phyloP scores from a whole-genome alignment of 1,284 basidiomycete species.

The Rhodotorula sp. region DNA sequence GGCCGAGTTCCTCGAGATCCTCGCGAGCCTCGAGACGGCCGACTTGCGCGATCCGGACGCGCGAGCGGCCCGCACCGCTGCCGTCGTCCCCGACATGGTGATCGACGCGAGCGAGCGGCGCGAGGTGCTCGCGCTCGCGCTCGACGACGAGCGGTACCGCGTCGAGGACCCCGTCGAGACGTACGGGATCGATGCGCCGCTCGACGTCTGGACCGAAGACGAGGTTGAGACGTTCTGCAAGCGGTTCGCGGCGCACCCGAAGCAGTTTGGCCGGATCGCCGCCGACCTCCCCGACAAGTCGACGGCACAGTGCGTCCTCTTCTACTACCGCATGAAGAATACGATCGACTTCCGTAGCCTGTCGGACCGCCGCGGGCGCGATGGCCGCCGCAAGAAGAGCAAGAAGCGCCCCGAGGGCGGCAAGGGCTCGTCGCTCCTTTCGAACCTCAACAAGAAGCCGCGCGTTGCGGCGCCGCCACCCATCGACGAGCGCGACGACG shows the following conservation, averaged over 20 bases:
- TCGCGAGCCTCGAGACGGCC: conserved; percentile 86
- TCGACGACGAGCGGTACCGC: conserved; percentile 80
- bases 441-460: conserved; percentile 41
- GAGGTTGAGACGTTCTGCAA: conserved; percentile 79
- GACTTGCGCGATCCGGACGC: conserved; percentile 88
- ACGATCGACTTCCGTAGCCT: conserved; percentile 81
- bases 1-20: conserved; percentile 95
- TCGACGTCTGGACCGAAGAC: conserved; percentile 71
- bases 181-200: conserved; percentile 67
- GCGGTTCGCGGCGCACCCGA: conserved; percentile 81
- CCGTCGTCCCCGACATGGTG: conserved; percentile 88
- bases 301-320: conserved; percentile 83
- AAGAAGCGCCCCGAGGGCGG: conserved; percentile 47
- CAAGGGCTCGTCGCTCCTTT: conserved; percentile 50
- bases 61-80: conserved; percentile 83
- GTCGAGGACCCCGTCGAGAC: conserved; percentile 77
- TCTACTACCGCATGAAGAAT: conserved; percentile 96
- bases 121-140: conserved; percentile 60
- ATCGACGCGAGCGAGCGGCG: conserved; percentile 60
- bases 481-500: conserved; percentile 24
- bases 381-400: conserved; percentile 49
- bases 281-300: conserved; percentile 81
- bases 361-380: conserved; percentile 47
- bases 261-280: conserved; percentile 89
- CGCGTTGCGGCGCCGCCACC: conserved; percentile 6